Evolutionary conservation across 2,329 filamentous ascomycete genomes (phyloP).

Genomic region (Colletotrichum destructivum): DNA sequence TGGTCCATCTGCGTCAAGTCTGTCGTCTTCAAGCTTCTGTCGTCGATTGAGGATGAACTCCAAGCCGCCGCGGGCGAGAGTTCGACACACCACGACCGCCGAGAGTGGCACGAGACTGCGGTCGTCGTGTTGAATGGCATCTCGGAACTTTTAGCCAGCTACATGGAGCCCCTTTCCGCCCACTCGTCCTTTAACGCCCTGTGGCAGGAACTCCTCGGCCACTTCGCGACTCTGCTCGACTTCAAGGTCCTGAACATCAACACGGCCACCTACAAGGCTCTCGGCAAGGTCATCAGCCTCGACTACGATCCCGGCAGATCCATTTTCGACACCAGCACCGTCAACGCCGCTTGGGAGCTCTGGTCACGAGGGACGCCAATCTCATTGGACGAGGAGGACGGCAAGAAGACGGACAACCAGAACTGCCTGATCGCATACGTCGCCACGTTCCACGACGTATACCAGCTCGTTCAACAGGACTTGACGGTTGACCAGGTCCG

Average conservation of each 20-base stretch:
- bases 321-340: constrained; percentile 63
- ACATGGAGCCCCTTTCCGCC: constrained; percentile 79
- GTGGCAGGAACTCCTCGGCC: constrained; percentile 81
- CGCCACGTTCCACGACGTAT: constrained; percentile 81
- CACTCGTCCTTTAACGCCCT: constrained; percentile 78
- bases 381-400: constrained; percentile 52
- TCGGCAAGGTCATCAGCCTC: constrained; percentile 72
- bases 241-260: constrained; percentile 79
- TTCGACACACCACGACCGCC: constrained; percentile 53
- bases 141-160: constrained; percentile 80
- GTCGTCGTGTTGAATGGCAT: constrained; percentile 82
- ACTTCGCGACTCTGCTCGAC: constrained; percentile 76
- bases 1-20: constrained; percentile 88
- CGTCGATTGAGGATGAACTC: constrained; percentile 75
- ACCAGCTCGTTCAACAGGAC: constrained; percentile 78
- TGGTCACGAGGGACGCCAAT: constrained; percentile 78
- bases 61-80: constrained; percentile 55
- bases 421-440: constrained; percentile 90
- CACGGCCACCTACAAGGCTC: constrained; percentile 78
- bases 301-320: constrained; percentile 67
- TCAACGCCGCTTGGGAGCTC: constrained; percentile 77
- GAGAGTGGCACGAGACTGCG: constrained; percentile 81
- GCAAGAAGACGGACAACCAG: constrained; percentile 76
- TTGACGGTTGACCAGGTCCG: constrained; percentile 75
- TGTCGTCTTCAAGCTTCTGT: constrained; percentile 84